phyloP scores from a whole-genome alignment of 1,139 yeast species.

The Taphrina communis region DNA sequence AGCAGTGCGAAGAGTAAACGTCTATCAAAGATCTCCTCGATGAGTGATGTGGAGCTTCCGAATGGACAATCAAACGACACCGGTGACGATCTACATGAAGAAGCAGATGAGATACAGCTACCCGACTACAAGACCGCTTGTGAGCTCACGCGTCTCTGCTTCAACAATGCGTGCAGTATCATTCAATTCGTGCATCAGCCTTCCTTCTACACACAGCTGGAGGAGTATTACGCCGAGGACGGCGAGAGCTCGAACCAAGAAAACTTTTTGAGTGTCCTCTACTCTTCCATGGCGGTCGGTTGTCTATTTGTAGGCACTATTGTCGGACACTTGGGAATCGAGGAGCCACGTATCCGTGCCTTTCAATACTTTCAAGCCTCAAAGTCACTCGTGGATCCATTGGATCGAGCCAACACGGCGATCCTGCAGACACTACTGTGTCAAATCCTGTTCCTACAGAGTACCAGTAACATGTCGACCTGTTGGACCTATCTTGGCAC shows the following conservation, averaged over 20 bases:
- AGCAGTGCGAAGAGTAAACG: constrained; percentile 24
- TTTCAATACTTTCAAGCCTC: constrained; percentile 84
- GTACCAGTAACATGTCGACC: constrained; percentile 86
- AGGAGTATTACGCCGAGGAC: constrained; percentile 67
- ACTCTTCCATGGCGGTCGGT: constrained; percentile 74
- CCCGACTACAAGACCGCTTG: constrained; percentile 79
- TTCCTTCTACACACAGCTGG: constrained; percentile 65
- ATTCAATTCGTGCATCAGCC: constrained; percentile 88
- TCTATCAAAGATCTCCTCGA: background rate
- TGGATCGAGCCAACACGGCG: constrained; percentile 66
- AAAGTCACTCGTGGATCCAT: constrained; percentile 67
- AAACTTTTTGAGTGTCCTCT: constrained; percentile 76
- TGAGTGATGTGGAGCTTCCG: background rate
- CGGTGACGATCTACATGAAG: constrained; percentile 33
- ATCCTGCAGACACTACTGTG: constrained; percentile 74
- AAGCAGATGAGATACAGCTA: constrained; percentile 63
- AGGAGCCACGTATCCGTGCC: constrained; percentile 64
- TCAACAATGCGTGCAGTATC: constrained; percentile 84
- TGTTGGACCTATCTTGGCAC: constrained; percentile 94
- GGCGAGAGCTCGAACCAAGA: constrained; percentile 75
- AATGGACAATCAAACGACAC: constrained; percentile 38
- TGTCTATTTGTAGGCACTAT: constrained; percentile 60
- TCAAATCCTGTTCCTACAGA: constrained; percentile 76
- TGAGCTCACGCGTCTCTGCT: constrained; percentile 72
- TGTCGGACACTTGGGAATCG: constrained; percentile 50